Evolutionary conservation across 306 rosid genomes (phyloP), one percentile per base, ranked within the genome.

Genomic region (Dryas octopetala): DNA sequence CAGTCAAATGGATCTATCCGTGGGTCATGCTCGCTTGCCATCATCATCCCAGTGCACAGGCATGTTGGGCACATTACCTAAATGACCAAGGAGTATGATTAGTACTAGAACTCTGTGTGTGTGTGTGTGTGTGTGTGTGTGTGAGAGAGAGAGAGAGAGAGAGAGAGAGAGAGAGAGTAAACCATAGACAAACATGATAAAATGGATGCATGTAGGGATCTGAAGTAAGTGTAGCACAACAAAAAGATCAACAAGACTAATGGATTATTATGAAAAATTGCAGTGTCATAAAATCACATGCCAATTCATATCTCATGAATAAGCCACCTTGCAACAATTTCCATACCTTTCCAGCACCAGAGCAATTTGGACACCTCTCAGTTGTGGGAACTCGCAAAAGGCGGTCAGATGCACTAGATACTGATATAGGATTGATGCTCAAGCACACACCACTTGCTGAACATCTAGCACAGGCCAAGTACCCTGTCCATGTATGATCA

Each of bases 41-140:
- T 93, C 91, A 87, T 73, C 96, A 88, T 87, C 77, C 98, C 98
- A 16, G 98, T 93, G 82, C 98, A 93, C 67, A 93, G 89, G 80
- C 98, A 93, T 61, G 98, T 85, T 12, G 98, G 96, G 77, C 98
- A 91, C 98, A 93, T 93, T 51, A 91, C 98, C 98, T 94, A 53
- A 52, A 78, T 28, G 53, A 58, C 57, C 74, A 81, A 16, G 51
- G 55, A 48, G 16, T 61, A 32, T 54, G 40, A 58, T 40, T 2
- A 66, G 38, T 55, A 45, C 49, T n/a, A 53, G 65, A n/a, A 9
- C 38, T 32, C 38, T 32, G 38, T 32, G 38, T 32, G 38, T 32
- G 38, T 32, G 38, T 32, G 38, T 32, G 38, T 32, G 38, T 32
- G 38, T 32, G 38, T 32, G 38, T 32, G 38, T 28, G 32, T 28